Percentiles rank a stretch among this genome's conserved stretches.
Conservation (phyloP, 2,329 filamentous ascomycete genomes). For the Penicillium sp. region DNA sequence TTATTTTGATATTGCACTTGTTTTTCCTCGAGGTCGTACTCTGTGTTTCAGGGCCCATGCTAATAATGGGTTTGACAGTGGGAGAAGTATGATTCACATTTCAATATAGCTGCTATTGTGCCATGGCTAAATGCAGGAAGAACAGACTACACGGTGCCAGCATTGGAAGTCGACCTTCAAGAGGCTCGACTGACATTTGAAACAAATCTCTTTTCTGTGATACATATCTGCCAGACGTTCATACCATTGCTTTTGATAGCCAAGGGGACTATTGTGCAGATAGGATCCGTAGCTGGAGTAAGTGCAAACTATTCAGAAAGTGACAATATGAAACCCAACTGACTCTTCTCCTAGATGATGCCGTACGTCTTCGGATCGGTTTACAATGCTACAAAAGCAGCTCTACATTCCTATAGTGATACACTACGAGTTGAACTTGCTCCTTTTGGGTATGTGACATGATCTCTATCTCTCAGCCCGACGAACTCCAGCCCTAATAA, state of each 20-base stretch:
- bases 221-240: constrained; percentile 56
- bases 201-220: constrained; percentile 56
- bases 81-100: constrained; percentile 1
- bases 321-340: background rate
- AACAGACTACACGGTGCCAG: constrained; percentile 54
- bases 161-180: constrained; percentile 50
- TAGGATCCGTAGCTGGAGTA: constrained; percentile 43
- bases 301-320: background rate
- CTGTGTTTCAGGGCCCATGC: background rate
- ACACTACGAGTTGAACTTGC: constrained; percentile 56
- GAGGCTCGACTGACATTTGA: constrained; percentile 49
- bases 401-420: constrained; percentile 56
- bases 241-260: constrained; percentile 49
- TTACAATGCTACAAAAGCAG: constrained; percentile 60
- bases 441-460: constrained; percentile 39
- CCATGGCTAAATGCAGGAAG: background rate
- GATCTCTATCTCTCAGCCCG: background rate
- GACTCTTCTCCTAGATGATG: constrained; percentile 19
- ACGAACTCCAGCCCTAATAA: background rate
- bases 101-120: background rate
- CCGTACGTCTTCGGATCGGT: constrained; percentile 44
- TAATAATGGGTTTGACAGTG: background rate
- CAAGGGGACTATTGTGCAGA: constrained; percentile 43
- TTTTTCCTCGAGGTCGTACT: background rate
- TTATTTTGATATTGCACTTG: background rate